Evolutionary conservation across 176 grass and related monocot genomes (phyloP).

Genomic region (Tillandsia leiboldiana): DNA sequence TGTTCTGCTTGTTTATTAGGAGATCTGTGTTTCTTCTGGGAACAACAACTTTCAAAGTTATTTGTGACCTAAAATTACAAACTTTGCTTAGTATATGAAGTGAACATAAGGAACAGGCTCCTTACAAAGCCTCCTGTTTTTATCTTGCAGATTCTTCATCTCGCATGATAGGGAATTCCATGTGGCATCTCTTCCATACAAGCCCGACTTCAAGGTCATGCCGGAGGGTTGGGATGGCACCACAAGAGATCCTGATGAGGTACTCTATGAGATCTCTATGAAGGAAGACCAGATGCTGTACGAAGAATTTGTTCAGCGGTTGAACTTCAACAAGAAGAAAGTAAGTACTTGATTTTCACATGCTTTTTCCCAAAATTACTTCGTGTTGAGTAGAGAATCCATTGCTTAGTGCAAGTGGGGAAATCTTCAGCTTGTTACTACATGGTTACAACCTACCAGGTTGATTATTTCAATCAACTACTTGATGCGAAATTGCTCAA

Average conservation of each 20-base stretch:
- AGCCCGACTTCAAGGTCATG: conserved; percentile 98
- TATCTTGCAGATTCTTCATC: conserved; percentile 67
- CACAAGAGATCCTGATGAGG: conserved; percentile 84
- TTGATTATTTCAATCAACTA: too few species aligned
- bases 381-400: too few species aligned
- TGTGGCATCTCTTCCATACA: conserved; percentile 90
- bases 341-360: conserved; percentile 19
- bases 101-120: neutral
- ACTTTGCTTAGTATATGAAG: neutral
- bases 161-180: conserved; percentile 94
- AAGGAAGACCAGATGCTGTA: conserved; percentile 93
- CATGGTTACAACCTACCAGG: too few species aligned
- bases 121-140: conserved; percentile 12
- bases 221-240: conserved; percentile 95
- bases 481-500: too few species aligned
- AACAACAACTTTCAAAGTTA: too few species aligned
- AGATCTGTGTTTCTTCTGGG: too few species aligned
- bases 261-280: conserved; percentile 91
- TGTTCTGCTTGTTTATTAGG: too few species aligned
- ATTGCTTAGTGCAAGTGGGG: too few species aligned
- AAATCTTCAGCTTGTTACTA: too few species aligned
- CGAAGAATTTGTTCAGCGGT: conserved; percentile 82
- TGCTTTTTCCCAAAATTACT: neutral
- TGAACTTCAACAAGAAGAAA: conserved; percentile 98
- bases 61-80: too few species aligned